Evolutionary conservation across 768 basidiomycete species (phyloP).

Genomic region (Fibroporia radiculosa): DNA sequence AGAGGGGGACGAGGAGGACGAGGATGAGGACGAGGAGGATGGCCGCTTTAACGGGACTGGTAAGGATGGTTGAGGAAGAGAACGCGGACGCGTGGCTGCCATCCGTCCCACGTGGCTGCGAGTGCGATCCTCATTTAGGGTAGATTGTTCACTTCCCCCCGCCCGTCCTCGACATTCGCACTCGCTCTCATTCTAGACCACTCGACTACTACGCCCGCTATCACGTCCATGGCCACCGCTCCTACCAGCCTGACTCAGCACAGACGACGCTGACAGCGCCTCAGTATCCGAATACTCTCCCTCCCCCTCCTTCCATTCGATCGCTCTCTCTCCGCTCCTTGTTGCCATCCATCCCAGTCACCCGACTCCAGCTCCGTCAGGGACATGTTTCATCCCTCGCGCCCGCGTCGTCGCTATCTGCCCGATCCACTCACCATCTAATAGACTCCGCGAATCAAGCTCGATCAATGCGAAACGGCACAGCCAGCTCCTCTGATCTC

Average conservation of each 20-base stretch:
- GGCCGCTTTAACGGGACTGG: conserved; percentile 4
- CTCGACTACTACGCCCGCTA: too few relatives aligned
- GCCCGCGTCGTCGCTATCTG: not conserved
- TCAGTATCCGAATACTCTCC: too few relatives aligned
- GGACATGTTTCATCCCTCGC: not conserved
- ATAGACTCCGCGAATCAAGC: conserved; percentile 1
- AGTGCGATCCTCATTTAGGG: not conserved
- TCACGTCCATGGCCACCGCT: too few relatives aligned
- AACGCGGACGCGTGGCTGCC: conserved; percentile 11
- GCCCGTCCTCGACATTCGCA: not conserved
- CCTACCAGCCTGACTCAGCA: not conserved
- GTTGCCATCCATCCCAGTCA: not conserved
- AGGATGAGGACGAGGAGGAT: not conserved
- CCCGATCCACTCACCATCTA: not conserved
- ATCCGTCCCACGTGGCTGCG: conserved; percentile 4
- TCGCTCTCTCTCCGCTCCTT: not conserved
- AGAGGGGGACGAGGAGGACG: not conserved
- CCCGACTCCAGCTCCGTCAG: not conserved
- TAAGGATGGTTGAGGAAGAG: conserved; percentile 8
- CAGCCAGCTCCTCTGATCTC: not conserved
- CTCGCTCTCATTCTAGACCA: not conserved
- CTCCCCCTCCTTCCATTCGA: not conserved
- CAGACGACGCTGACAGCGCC: not conserved
- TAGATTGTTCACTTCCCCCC: conserved; percentile 1
- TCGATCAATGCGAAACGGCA: conserved; percentile 2